Evolutionary conservation across 2,329 filamentous ascomycete genomes (phyloP), one percentile per base, ranked within the genome.

Genomic region (Colletotrichum tabaci): DNA sequence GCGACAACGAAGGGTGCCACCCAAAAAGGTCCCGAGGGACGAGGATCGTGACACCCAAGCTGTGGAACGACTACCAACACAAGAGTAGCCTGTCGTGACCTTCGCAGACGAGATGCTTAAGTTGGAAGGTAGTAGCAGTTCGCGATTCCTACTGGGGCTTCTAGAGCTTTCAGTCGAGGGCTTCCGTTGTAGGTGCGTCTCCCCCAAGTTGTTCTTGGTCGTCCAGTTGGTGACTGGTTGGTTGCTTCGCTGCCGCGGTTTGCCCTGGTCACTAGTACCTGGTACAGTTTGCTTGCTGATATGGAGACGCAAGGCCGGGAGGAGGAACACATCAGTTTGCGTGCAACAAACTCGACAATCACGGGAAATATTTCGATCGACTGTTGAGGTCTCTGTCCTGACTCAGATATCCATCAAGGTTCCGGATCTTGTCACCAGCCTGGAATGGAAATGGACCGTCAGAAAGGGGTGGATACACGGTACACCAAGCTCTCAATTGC

Each of bases 391-490:
- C 26, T 52, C 47, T 40, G 69, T 13, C 46, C 58, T 72, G 69
- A 72, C 53, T 72, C 65, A 69, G 65, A 69, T 63, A 47, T 63
- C 69, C 58, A 68, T 72, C 69, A 72, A 68, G 69, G 69, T 72
- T 52, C 53, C 58, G 40, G 47, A 60, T 60, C 52, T 58, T 38
- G 65, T 66, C 60, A 68, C 62, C 57, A 50, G n/a, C 21, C 10
- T 50, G 64, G 50, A 55, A 67, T 61, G 67, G n/a, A 49, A 60
- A 61, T 57, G 67, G 23, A 49, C 47, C 26, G 57, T 30, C 16
- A 61, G 44, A 57, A 49, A 35, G 57, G 44, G 49, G 67, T 67
- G 67, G 64, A 62, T 67, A 71, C 64, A 71, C 60, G 64, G 57
- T 67, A 67, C 64, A 71, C 60, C 46, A 35, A 46, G 61, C 21